These are phyloP conservation scores for Cruciata laevipes DNA, from an alignment of 257 asterid genomes.

Conservation along the genomic window DNA sequence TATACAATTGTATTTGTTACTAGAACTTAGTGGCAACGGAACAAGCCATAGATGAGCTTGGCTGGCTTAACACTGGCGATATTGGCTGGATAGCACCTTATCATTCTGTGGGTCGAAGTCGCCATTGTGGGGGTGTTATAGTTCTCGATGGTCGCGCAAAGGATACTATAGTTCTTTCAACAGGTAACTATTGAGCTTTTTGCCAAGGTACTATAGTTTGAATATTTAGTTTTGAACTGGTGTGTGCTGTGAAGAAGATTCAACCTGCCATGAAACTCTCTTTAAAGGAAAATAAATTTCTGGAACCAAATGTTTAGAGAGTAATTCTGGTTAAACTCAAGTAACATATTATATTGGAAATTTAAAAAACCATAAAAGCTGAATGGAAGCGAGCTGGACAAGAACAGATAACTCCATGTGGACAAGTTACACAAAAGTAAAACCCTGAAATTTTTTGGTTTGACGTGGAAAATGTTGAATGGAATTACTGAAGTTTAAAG, in stretches of 20 bases:
- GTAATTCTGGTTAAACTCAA: no score
- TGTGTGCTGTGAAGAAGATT: background rate
- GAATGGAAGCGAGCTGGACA: background rate
- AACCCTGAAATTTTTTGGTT: background rate
- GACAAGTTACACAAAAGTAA: background rate
- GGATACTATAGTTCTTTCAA: conserved; percentile 87
- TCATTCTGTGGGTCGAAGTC: conserved; percentile 76
- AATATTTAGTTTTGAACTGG: background rate
- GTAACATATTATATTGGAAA: background rate
- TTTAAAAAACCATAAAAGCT: background rate
- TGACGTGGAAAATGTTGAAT: background rate
- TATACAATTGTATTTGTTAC: background rate
- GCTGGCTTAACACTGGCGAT: conserved; percentile 93
- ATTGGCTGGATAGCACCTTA: conserved; percentile 84
- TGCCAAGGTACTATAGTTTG: background rate
- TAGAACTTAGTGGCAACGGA: conserved; percentile 65
- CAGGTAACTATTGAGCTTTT: conserved; percentile 38
- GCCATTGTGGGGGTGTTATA: conserved; percentile 65
- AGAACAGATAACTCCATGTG: background rate
- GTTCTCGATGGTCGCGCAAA: conserved; percentile 96
- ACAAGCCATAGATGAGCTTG: conserved; percentile 65
- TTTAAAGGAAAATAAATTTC: background rate
- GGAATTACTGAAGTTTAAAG: background rate
- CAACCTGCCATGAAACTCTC: background rate
- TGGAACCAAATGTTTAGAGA: background rate